Base-by-base conservation (phyloP, 2,329 filamentous ascomycete genomes). In the Apiospora pterosperma region DNA sequence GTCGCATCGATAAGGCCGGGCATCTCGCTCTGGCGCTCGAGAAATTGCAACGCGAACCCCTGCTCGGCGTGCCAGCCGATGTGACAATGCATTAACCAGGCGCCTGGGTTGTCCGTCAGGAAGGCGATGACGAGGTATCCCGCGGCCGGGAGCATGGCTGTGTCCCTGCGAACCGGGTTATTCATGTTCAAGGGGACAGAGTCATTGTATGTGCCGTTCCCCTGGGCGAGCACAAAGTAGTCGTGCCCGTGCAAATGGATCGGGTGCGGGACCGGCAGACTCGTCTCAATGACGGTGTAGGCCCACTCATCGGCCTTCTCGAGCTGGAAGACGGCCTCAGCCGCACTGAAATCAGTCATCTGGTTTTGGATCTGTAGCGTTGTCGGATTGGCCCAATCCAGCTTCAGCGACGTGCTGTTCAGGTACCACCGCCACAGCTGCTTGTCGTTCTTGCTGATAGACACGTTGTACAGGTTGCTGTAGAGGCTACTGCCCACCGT, bases 31-130 rank as follows among this genome's bases (percentile, higher is more conserved):
- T 72, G 66, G 28, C 71, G 68, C 66, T 76, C 76, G 59, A 86
- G 66, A 68, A 85, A 85, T 70, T 87, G 84, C 61, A 85, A 70
- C 1, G 79, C 82, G 8, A 86, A 78, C 28, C 82, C 83, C 67
- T 80, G 76, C 61, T 72, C 74, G 16, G 82, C 76, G 68, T 86
- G 83, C 81, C 78, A 83, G 23, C 78, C 78, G 62, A 82, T 81
- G 68, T 82, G 78, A 68, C 79, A 81, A 67, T 81, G 63, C 11
- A 59, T 8, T 5, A 59, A 12, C 23, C 21, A 68, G 10, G 64
- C 66, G 16, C 84, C 84, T 0, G 84, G 84, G 69, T 86, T 86
- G 69, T 87, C 80, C 0, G 81, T 77, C 64, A 78, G 68, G 69
- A 84, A 86, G 0, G 79, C 83, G 10, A 86, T 73, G 3, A 81